Percentiles rank a stretch among this genome's conserved stretches.
These are phyloP conservation scores for Linanthus parryae DNA, from an alignment of 148 eudicot species.

Conservation along the genomic window DNA sequence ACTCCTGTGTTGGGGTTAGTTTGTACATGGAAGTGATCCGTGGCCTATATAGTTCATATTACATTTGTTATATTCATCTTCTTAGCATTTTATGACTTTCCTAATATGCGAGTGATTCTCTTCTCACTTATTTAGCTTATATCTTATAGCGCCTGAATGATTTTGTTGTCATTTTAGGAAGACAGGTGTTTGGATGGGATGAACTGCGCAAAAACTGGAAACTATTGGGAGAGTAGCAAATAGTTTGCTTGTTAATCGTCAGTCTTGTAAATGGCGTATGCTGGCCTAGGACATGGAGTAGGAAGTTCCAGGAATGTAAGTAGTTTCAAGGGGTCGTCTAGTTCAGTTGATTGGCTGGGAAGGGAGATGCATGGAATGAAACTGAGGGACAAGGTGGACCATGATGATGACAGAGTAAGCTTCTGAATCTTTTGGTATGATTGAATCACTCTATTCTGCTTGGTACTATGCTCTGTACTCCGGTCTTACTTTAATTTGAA, in stretches of 20 bases:
- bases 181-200: slow-evolving; percentile 20
- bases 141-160: too few relatives aligned
- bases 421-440: slow-evolving; percentile 1
- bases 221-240: slow-evolving; percentile 11
- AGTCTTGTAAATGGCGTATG: slow-evolving; percentile 57
- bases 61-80: too few relatives aligned
- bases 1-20: too few relatives aligned
- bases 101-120: too few relatives aligned
- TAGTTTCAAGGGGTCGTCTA: slow-evolving; percentile 70
- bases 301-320: slow-evolving; percentile 70
- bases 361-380: slow-evolving; percentile 91
- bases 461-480: neutral
- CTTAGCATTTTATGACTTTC: too few relatives aligned
- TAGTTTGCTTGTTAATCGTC: slow-evolving; percentile 14
- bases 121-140: too few relatives aligned
- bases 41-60: too few relatives aligned
- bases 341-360: slow-evolving; percentile 94
- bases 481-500: neutral
- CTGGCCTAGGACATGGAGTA: slow-evolving; percentile 71
- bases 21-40: too few relatives aligned
- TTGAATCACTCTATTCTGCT: neutral
- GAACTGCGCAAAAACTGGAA: slow-evolving; percentile 15
- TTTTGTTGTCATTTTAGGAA: too few relatives aligned
- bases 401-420: slow-evolving; percentile 80
- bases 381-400: slow-evolving; percentile 70